These are phyloP conservation scores for Ochromonadaceae sp. DNA, from an alignment of 352 stramenopile genomes.

Conservation along the genomic window DNA sequence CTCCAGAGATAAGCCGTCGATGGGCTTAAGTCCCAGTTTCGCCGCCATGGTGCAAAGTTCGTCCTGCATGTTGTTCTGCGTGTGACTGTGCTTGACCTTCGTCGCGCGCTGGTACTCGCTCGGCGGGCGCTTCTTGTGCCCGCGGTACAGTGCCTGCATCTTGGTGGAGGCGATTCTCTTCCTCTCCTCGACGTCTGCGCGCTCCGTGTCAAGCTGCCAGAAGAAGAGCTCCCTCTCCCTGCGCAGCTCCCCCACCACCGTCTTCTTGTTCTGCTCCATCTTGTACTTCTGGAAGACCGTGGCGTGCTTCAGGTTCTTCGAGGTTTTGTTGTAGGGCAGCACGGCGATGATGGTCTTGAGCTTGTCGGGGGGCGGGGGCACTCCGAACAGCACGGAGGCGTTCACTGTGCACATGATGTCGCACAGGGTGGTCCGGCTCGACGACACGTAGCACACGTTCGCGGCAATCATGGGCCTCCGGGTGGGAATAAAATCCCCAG, in stretches of 20 bases:
- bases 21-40: background rate
- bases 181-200: background rate
- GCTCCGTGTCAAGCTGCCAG: background rate
- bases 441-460: no score
- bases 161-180: background rate
- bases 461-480: no score
- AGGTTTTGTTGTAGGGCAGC: background rate
- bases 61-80: conserved; percentile 8
- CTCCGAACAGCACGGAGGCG: background rate
- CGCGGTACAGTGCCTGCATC: conserved; percentile 8
- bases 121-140: background rate
- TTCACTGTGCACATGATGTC: conserved; percentile 18
- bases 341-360: background rate
- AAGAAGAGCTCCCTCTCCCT: background rate
- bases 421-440: conserved; percentile 1
- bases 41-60: conserved; percentile 3
- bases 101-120: no score
- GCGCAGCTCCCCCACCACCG: background rate
- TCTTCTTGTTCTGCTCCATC: background rate
- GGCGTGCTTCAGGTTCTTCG: background rate
- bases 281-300: conserved; percentile 10
- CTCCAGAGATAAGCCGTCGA: conserved; percentile 15
- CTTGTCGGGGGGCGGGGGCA: background rate
- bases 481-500: no score
- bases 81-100: background rate